A percentile compares a stretch with the other conserved stretches of the same genome.
These are phyloP conservation scores for Fagopyrum tataricum DNA, from an alignment of 148 eudicot genomes.

Conservation along the genomic window DNA sequence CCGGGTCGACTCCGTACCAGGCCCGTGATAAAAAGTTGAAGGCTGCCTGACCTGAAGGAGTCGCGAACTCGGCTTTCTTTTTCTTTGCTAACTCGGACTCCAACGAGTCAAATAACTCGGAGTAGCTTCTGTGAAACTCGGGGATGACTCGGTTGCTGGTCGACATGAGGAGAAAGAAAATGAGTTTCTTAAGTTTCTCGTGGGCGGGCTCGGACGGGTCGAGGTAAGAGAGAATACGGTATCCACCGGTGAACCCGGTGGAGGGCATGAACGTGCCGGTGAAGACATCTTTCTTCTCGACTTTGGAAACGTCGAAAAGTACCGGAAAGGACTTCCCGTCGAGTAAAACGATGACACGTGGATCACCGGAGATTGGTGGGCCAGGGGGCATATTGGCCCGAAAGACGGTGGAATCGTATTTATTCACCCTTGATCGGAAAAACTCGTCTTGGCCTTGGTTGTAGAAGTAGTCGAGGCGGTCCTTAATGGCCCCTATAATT, in stretches of 20 bases:
- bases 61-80: constrained; percentile 28
- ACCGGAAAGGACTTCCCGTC: constrained; percentile 48
- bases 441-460: constrained; percentile 33
- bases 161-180: constrained; percentile 24
- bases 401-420: constrained; percentile 52
- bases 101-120: constrained; percentile 24
- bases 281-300: constrained; percentile 53
- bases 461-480: constrained; percentile 11
- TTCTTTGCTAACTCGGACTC: constrained; percentile 28
- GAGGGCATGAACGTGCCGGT: constrained; percentile 70
- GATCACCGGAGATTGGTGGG: constrained; percentile 38
- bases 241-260: constrained; percentile 44
- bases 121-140: constrained; percentile 22
- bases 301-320: constrained; percentile 59
- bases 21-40: constrained; percentile 46
- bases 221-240: constrained; percentile 51
- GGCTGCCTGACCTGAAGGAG: constrained; percentile 25
- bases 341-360: constrained; percentile 49
- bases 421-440: constrained; percentile 39
- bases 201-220: constrained; percentile 66
- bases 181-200: constrained; percentile 26
- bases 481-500: neutral
- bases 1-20: constrained; percentile 27
- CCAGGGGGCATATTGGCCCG: constrained; percentile 75
- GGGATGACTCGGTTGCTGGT: constrained; percentile 18